Evolutionary conservation across 768 basidiomycete genomes (phyloP).

Genomic region (Pulveroboletus sp.): DNA sequence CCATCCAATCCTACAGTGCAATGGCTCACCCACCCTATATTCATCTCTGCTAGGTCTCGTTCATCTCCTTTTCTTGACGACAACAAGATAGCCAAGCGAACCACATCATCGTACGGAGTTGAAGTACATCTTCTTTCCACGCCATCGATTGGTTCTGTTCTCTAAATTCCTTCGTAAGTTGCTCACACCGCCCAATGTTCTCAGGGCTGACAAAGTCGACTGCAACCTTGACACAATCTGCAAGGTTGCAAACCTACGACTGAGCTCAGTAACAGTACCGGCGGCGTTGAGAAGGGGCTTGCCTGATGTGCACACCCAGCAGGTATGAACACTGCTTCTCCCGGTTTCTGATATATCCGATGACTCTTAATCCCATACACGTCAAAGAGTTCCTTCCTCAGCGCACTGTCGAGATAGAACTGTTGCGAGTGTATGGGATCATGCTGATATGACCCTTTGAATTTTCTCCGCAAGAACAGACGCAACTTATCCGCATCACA

Average conservation of each 20-base stretch:
- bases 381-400: constrained; percentile 65
- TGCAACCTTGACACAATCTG: constrained; percentile 96
- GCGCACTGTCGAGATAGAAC: constrained; percentile 70
- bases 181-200: constrained; percentile 82
- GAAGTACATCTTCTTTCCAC: constrained; percentile 94
- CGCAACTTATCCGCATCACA: constrained; percentile 79
- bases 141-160: constrained; percentile 81
- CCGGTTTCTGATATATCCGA: constrained; percentile 84
- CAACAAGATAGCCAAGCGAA: constrained; percentile 80
- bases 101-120: constrained; percentile 91
- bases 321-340: constrained; percentile 93
- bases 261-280: not conserved
- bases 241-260: constrained; percentile 76
- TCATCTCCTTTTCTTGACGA: constrained; percentile 43
- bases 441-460: constrained; percentile 47
- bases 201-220: constrained; percentile 93
- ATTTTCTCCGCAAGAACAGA: constrained; percentile 63
- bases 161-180: constrained; percentile 83
- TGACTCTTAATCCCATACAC: constrained; percentile 70
- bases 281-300: constrained; percentile 14
- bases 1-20: constrained; percentile 18
- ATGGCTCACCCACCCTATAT: constrained; percentile 2
- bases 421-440: constrained; percentile 93
- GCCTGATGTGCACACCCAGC: constrained; percentile 93
- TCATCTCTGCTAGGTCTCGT: constrained; percentile 19